These are phyloP conservation scores for Cladobotryum protrusum DNA, from an alignment of 2,329 filamentous ascomycete genomes.

Conservation along the genomic window DNA sequence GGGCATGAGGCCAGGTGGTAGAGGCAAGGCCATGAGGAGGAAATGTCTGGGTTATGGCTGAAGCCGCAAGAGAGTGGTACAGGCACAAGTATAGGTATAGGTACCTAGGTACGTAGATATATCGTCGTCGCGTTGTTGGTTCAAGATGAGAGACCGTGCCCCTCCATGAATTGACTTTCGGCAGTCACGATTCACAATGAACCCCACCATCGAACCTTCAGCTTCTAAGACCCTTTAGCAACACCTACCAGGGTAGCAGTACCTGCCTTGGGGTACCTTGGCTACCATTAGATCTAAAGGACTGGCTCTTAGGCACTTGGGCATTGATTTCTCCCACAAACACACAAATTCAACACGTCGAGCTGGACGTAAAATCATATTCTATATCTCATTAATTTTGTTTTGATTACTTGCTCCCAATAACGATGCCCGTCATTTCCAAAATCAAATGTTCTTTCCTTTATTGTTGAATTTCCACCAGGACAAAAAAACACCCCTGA, in stretches of 20 bases:
- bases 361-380: neutral
- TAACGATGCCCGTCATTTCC: too few species aligned
- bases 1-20: constrained; percentile 60
- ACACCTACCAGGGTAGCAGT: neutral
- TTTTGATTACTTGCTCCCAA: neutral
- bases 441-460: neutral
- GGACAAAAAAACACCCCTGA: neutral
- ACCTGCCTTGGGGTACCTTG: too few species aligned
- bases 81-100: neutral
- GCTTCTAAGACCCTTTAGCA: neutral
- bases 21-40: constrained; percentile 41
- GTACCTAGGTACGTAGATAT: neutral
- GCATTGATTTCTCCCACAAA: too few species aligned
- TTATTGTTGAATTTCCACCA: neutral
- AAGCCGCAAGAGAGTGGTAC: neutral
- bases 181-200: neutral
- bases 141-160: neutral
- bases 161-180: constrained; percentile 2
- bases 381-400: neutral
- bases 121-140: too few species aligned
- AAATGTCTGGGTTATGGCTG: neutral
- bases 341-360: too few species aligned
- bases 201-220: neutral
- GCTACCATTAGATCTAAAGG: too few species aligned
- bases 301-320: too few species aligned